A percentile compares a stretch with the other conserved stretches of the same genome.
These are phyloP conservation scores for Ustilago loliicola DNA, from an alignment of 1,284 basidiomycete species.

Conservation along the genomic window DNA sequence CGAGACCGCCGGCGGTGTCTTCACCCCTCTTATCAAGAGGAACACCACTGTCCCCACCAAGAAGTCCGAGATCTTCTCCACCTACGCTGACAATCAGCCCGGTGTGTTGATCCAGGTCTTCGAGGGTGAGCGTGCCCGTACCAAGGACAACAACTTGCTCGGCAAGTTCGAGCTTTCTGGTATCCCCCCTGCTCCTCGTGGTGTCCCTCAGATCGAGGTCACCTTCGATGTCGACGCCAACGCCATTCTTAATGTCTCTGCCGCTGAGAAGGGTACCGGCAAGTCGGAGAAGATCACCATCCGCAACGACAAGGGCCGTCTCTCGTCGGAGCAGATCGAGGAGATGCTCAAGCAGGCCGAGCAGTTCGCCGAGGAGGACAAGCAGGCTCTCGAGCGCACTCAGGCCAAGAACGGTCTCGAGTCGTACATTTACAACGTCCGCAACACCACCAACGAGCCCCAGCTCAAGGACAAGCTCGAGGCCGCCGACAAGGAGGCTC, in stretches of 20 bases:
- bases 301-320: slow-evolving; percentile 97
- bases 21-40: slow-evolving; percentile 96
- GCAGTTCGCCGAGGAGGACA: slow-evolving; percentile 83
- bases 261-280: slow-evolving; percentile 96
- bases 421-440: slow-evolving; percentile 95
- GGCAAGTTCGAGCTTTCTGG: slow-evolving; percentile 99
- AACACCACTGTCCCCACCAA: slow-evolving; percentile 99
- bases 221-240: slow-evolving; percentile 99
- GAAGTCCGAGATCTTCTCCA: slow-evolving; percentile 99
- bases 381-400: slow-evolving; percentile 78
- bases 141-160: slow-evolving; percentile 99
- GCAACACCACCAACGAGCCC: slow-evolving; percentile 76
- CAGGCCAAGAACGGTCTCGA: slow-evolving; percentile 83
- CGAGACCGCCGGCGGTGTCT: slow-evolving; percentile 98
- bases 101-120: slow-evolving; percentile 98
- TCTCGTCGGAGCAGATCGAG: slow-evolving; percentile 98
- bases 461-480: slow-evolving; percentile 81
- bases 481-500: slow-evolving; percentile 86
- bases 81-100: slow-evolving; percentile 98
- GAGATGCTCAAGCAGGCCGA: slow-evolving; percentile 78
- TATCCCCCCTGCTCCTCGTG: slow-evolving; percentile 97
- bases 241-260: slow-evolving; percentile 96
- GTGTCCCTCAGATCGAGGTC: slow-evolving; percentile 97
- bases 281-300: slow-evolving; percentile 94
- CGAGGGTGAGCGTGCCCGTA: slow-evolving; percentile 98